Percentiles rank a stretch among this genome's conserved stretches.
Conservation (phyloP, 805 yeast genomes). For the Candida koratica region DNA sequence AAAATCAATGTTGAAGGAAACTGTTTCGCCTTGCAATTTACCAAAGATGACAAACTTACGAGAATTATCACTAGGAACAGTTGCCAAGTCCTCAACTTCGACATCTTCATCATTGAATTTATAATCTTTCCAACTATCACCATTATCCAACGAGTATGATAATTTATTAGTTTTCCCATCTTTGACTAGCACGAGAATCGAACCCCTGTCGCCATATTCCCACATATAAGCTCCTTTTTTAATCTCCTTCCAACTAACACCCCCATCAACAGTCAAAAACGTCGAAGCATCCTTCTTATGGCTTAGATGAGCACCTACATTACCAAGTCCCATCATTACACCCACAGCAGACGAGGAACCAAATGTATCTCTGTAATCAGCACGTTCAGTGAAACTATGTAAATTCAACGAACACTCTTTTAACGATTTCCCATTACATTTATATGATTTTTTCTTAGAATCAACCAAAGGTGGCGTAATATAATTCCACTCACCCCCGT, state of each 20-base stretch:
- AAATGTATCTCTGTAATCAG: conserved; percentile 76
- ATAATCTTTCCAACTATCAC: conserved; percentile 67
- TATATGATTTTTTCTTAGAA: conserved; percentile 52
- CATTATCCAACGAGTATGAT: conserved; percentile 72
- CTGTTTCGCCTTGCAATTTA: conserved; percentile 42
- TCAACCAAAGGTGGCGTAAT: conserved; percentile 67
- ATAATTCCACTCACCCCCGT: conserved; percentile 83
- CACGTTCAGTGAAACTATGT: conserved; percentile 87
- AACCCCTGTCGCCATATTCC: conserved; percentile 97
- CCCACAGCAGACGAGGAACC: conserved; percentile 91
- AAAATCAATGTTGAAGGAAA: conserved; percentile 39
- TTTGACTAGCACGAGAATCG: conserved; percentile 70
- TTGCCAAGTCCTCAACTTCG: conserved; percentile 66
- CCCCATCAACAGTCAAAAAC: conserved; percentile 85
- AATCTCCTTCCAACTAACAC: conserved; percentile 81
- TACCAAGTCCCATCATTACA: conserved; percentile 86
- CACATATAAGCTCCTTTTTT: conserved; percentile 74
- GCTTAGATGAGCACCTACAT: conserved; percentile 65
- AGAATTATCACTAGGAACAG: conserved; percentile 90
- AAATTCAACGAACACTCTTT: conserved; percentile 74
- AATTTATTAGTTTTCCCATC: conserved; percentile 57
- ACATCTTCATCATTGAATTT: conserved; percentile 57
- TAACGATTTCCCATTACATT: conserved; percentile 48
- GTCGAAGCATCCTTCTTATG: conserved; percentile 53
- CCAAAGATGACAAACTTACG: conserved; percentile 69